Evolutionary conservation across 2,329 filamentous ascomycete genomes (phyloP), one percentile per base, ranked within the genome.

Genomic region (Aciculosporium take): DNA sequence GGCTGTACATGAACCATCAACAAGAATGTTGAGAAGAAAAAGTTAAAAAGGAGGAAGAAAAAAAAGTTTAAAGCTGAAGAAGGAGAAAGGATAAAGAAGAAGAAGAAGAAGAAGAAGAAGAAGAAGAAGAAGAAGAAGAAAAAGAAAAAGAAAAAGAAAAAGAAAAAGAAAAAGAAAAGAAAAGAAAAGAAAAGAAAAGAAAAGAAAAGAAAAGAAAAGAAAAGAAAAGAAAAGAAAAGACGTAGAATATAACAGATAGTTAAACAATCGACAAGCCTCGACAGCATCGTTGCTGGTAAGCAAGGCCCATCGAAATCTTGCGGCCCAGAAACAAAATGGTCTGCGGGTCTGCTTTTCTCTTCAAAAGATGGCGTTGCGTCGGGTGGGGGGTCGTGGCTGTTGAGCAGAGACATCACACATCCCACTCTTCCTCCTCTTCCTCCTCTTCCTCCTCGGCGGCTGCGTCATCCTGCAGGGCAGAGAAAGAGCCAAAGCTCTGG

Each of bases 351-450:
- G 27, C 21, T 37, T 13, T 25, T 37, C 10, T 25, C 12, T 15
- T 17, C 25, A 12, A 29, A 28, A 37, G 31, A 17, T 7, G 9
- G 27, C 13, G 15, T 29, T 23, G 24, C 8, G 13, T 12, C 31
- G 10, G 17, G 9, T 7, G 4, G 29, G 18, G 10, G 15, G 24
- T 37, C 27, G 9, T 10, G 6, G 20, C 28, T 21, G 2, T 6
- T 9, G 30, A 5, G 13, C 29, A n/a, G 3, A 34, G 18, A 34
- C 13, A 27, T 58, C 58, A 72, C 41, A 73, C 69, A 40, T 72
- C 69, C 70, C 69, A 73, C 52, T 73, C 69, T 46, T 65, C 60
- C 48, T 68, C 63, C 32, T 65, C 57, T 12, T 65, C 62, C 71
- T 64, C n/a, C n/a, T n/a, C 59, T 47, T 67, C 63, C 34, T 66